Conservation (phyloP, 805 yeast genomes). For the Torulaspora delbrueckii region DNA sequence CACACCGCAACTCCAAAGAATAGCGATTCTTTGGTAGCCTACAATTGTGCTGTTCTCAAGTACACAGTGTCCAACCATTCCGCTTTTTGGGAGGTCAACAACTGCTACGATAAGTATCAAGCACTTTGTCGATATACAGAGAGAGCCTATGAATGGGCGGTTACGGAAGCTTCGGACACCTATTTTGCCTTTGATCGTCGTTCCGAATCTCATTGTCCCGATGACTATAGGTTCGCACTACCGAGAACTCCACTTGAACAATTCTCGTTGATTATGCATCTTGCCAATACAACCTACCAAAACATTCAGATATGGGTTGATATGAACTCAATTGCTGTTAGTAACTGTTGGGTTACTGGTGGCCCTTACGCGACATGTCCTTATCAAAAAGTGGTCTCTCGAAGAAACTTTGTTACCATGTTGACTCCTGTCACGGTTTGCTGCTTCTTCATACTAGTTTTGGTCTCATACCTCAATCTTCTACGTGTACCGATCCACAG, state of each 20-base stretch:
- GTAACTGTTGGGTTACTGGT: conserved; percentile 80
- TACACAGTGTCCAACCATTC: conserved; percentile 18
- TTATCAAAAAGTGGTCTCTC: conserved; percentile 52
- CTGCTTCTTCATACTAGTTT: conserved; percentile 46
- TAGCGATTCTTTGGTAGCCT: conserved; percentile 31
- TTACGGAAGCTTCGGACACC: conserved; percentile 33
- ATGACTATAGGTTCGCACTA: conserved; percentile 37
- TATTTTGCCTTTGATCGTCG: conserved; percentile 42
- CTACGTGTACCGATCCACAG: conserved; percentile 64
- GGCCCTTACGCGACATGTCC: conserved; percentile 79
- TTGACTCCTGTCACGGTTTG: conserved; percentile 64
- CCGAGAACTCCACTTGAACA: conserved; percentile 53
- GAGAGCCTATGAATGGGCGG: conserved; percentile 42
- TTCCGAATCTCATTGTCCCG: conserved; percentile 35
- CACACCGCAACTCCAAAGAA: conserved; percentile 6
- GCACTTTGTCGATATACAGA: conserved; percentile 51
- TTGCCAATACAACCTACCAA: conserved; percentile 8
- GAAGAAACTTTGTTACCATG: conserved; percentile 54
- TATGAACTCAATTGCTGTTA: conserved; percentile 67
- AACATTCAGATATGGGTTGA: conserved; percentile 58
- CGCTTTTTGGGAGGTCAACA: conserved; percentile 58
- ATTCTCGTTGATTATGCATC: conserved; percentile 19
- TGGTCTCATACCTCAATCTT: conserved; percentile 52
- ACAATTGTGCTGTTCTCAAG: conserved; percentile 42
- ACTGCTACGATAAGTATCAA: conserved; percentile 54